Base-by-base conservation (phyloP, 106 monocot species). In the Acorus calamus region DNA sequence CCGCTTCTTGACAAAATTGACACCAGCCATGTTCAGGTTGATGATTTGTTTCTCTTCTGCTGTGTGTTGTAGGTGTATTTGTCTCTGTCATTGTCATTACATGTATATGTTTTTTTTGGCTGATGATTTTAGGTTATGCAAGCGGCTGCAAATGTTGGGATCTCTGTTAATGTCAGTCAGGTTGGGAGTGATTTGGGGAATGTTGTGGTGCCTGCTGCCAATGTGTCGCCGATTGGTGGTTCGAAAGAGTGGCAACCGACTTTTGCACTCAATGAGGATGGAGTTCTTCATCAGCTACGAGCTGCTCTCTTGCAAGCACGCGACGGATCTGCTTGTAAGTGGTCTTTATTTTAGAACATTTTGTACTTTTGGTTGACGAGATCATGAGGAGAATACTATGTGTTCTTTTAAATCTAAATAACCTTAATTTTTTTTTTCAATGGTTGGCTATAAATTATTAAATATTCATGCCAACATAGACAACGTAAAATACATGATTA, bases 1-100 rank as follows among this genome's bases (percentile, higher is more conserved):
- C 96, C 91, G n/a, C 83, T 96, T 52, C 57, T 83, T 59, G 80
- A 90, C 9, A 96, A 96, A 71, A 91, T 96, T 49, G 83, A 80
- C 42, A 81, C 79, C 13, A 91, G 96, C 67, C 90, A 96, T 66
- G 64, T 79, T 76, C 84, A 87, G 87, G 94, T 96, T 65, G 10
- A 68, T 47, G 2, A 6, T 7, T 7, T 64, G 63, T 44, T 3
- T 61, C 28, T 13, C 62, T 8, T 48, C 6, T 42, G 11, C 8
- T 66, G 14, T 4, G 6, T 8, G 50, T 12, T 41, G 44, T 52
- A 8, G 50, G n/a, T 2, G 46, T 64, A 51, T 8, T 66, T 44
- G 2, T 57, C 11, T 14, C 8, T 55, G 9, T 14, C 9, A 11
- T 13, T 55, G 44, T 71, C 8, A 14, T 13, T 46, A 59, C 56